These are phyloP conservation scores for Macrophomina pseudophaseolina DNA, from an alignment of 2,329 filamentous ascomycete species.

Conservation along the genomic window DNA sequence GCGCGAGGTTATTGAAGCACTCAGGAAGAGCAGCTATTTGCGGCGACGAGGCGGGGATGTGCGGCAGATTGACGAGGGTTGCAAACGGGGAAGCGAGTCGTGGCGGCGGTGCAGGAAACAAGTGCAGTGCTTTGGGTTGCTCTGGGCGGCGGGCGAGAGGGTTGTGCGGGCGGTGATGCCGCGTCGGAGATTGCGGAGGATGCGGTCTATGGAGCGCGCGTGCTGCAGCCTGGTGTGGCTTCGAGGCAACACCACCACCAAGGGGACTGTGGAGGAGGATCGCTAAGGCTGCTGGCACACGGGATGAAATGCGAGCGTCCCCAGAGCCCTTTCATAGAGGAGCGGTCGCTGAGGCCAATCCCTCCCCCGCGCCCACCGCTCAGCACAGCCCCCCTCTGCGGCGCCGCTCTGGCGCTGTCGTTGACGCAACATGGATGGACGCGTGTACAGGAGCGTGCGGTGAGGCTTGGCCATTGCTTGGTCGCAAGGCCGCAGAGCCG, in stretches of 20 bases:
- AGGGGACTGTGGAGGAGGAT: neutral
- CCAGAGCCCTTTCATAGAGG: neutral
- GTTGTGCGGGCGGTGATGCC: conserved; percentile 4
- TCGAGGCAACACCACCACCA: conserved; percentile 2
- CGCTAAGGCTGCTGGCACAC: neutral
- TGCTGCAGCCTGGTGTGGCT: neutral
- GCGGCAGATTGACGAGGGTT: neutral
- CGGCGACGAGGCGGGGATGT: neutral
- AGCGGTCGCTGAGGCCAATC: neutral
- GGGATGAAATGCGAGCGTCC: neutral
- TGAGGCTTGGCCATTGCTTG: conserved; percentile 23
- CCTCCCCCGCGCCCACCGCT: conserved; percentile 8
- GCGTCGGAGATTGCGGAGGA: conserved; percentile 23
- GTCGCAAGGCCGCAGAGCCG: neutral
- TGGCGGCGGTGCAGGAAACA: neutral
- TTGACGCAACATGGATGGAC: conserved; percentile 25
- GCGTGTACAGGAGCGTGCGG: conserved; percentile 15
- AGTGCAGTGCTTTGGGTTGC: neutral
- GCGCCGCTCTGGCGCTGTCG: conserved; percentile 3
- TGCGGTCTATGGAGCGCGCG: neutral
- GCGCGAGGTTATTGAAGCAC: neutral
- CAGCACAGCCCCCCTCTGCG: conserved; percentile 22
- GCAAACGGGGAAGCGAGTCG: neutral
- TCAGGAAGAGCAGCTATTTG: neutral
- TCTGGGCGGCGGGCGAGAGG: neutral